Base-by-base conservation (phyloP, 148 eudicot genomes). In the Rhododendron henanense region DNA sequence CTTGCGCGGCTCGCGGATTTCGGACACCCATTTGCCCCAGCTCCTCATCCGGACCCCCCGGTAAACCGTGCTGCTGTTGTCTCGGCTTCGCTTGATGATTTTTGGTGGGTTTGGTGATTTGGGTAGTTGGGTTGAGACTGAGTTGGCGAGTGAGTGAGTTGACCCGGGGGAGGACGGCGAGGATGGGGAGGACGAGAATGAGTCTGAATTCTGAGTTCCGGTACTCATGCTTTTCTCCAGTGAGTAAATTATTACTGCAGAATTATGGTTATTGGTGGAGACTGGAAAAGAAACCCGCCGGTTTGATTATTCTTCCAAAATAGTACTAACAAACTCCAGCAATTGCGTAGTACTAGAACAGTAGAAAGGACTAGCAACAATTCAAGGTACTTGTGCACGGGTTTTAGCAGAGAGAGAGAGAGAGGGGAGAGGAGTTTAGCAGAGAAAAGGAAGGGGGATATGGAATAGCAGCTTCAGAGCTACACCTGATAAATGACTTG, bases 11-110 rank as follows among this genome's bases (percentile, higher is more conserved):
- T 67, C 74, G 74, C 74, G 74, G 74, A 67, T 67, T 67, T 67
- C 74, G 74, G 74, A 67, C 11, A 67, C 74, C 74, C 74, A 67
- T 25, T 67, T 67, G 74, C 74, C 74, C 74, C 74, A 67, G 74
- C 8, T 25, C 14, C 74, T 25, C 74, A 67, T 67, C 28, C 74
- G 15, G 5, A 67, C 74, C 16, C 74, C 74, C 35, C 74, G 74
- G 28, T 67, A 67, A 67, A 67, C 35, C 74, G 73, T 65, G 14
- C 73, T 65, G 31, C 33, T 65, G 73, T 10, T 28, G 37, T 67
- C 74, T 67, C 74, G 31, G 74, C 35, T 11, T 11, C 74, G 13
- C 8, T 63, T 28, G 5, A 10, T 67, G 33, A 25, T 28, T 11
- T 25, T 67, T 67, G 28, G 69, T 63, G 69, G 69, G 28, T 28